Conservation (phyloP, 179 eudicot species). For the Patellifolia procumbens region DNA sequence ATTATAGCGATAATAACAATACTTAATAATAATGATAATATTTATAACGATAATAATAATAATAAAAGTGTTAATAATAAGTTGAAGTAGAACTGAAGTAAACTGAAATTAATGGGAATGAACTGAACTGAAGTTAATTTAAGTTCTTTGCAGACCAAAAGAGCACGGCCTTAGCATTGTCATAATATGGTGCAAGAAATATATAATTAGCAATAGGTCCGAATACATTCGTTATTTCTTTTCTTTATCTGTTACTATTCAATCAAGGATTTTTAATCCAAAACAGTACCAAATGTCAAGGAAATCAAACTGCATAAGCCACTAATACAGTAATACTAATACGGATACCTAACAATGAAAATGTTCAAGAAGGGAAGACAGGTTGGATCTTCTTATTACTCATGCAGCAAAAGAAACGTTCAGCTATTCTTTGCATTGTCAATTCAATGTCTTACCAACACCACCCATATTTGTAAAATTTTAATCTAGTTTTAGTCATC, state of each 20-base stretch:
- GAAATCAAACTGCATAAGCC: neutral
- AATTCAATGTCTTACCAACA: neutral
- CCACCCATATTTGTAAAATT: neutral
- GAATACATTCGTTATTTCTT: neutral
- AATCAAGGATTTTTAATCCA: neutral
- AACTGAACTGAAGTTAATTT: too few species aligned
- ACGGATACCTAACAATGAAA: neutral
- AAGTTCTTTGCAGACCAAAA: too few species aligned
- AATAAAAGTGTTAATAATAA: too few species aligned
- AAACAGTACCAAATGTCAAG: neutral
- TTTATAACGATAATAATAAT: too few species aligned
- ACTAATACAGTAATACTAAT: too few species aligned
- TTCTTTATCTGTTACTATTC: neutral
- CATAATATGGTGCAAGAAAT: neutral
- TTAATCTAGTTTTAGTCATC: neutral
- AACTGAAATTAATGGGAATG: too few species aligned
- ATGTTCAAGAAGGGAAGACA: neutral
- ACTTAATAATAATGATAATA: too few species aligned
- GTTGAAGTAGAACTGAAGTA: too few species aligned
- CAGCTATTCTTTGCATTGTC: neutral
- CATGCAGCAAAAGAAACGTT: neutral
- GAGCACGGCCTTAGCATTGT: too few species aligned
- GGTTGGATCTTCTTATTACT: neutral
- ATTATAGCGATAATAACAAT: too few species aligned
- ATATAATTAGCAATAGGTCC: neutral